Evolutionary conservation across 495 filamentous ascomycete genomes (phyloP).

Genomic region (Tuber umbilicatum): DNA sequence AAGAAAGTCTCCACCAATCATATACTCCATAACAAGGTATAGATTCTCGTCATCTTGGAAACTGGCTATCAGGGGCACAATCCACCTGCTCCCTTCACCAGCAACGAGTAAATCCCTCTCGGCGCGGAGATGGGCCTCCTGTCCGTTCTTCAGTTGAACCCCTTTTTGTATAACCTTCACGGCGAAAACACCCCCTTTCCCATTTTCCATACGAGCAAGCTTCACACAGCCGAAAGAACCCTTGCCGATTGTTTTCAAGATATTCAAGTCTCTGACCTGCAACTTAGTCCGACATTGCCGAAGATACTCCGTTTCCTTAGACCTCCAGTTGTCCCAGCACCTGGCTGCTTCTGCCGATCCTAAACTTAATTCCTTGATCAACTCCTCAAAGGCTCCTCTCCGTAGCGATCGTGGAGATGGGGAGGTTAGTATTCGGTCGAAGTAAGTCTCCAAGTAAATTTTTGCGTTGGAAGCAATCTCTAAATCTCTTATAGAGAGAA

Average conservation of each 20-base stretch:
- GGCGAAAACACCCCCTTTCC: slow-evolving; percentile 59
- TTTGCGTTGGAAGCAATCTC: slow-evolving; percentile 75
- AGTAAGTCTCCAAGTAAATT: slow-evolving; percentile 78
- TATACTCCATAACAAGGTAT: slow-evolving; percentile 91
- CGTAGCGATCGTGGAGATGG: slow-evolving; percentile 59
- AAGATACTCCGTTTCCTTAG: slow-evolving; percentile 66
- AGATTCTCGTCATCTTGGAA: slow-evolving; percentile 80
- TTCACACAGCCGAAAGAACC: slow-evolving; percentile 91
- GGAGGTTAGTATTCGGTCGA: slow-evolving; percentile 56
- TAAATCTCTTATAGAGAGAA: slow-evolving; percentile 57
- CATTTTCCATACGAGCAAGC: slow-evolving; percentile 62
- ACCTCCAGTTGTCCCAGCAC: slow-evolving; percentile 48
- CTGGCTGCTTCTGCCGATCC: neutral
- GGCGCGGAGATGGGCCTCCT: slow-evolving; percentile 86
- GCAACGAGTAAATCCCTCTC: slow-evolving; percentile 87
- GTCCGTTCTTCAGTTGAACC: slow-evolving; percentile 78
- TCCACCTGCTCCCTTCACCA: slow-evolving; percentile 74
- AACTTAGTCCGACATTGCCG: slow-evolving; percentile 58
- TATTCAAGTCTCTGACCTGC: slow-evolving; percentile 63
- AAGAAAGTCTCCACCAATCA: slow-evolving; percentile 91
- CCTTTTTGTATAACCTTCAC: slow-evolving; percentile 96
- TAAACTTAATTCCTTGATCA: slow-evolving; percentile 44
- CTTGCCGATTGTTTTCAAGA: slow-evolving; percentile 80
- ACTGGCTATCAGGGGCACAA: slow-evolving; percentile 78
- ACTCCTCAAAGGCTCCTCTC: slow-evolving; percentile 58